Conservation (phyloP, 2,329 filamentous ascomycete genomes). For the Orbilia blumenaviensis region DNA sequence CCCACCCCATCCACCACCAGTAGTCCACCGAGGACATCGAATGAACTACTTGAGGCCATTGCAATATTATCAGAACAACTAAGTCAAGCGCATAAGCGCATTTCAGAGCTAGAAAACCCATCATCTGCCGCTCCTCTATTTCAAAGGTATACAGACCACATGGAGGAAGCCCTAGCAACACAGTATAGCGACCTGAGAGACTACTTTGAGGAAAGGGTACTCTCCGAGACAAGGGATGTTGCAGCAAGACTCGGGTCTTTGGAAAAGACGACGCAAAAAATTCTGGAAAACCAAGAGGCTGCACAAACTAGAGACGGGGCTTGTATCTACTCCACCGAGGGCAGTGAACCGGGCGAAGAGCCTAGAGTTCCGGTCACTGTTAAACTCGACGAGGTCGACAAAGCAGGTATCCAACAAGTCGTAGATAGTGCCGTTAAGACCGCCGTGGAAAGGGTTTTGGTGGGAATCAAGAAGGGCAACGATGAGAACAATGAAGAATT, state of each 20-base stretch:
- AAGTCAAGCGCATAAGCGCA: neutral
- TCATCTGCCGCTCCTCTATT: neutral
- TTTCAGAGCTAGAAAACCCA: neutral
- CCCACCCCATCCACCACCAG: neutral
- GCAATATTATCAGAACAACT: neutral
- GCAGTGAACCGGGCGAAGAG: conserved; percentile 1
- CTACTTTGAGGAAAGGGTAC: neutral
- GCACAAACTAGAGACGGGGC: conserved; percentile 9
- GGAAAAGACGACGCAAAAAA: conserved; percentile 10
- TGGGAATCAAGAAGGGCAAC: neutral
- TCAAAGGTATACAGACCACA: neutral
- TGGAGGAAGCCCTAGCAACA: neutral
- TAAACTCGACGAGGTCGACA: conserved; percentile 24
- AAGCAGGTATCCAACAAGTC: conserved; percentile 2
- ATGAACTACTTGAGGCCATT: neutral
- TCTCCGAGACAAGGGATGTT: neutral
- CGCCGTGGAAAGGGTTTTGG: neutral
- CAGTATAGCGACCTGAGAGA: neutral
- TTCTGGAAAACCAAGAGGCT: conserved; percentile 35
- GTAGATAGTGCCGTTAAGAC: neutral
- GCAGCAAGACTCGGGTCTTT: conserved; percentile 1
- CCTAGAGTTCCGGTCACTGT: conserved; percentile 18
- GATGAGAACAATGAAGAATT: neutral
- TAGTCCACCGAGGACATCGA: too few relatives aligned
- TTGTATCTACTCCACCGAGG: conserved; percentile 17